phyloP scores from a whole-genome alignment of 73 alveolate genomes.

The Tetrahymena thermophila region DNA sequence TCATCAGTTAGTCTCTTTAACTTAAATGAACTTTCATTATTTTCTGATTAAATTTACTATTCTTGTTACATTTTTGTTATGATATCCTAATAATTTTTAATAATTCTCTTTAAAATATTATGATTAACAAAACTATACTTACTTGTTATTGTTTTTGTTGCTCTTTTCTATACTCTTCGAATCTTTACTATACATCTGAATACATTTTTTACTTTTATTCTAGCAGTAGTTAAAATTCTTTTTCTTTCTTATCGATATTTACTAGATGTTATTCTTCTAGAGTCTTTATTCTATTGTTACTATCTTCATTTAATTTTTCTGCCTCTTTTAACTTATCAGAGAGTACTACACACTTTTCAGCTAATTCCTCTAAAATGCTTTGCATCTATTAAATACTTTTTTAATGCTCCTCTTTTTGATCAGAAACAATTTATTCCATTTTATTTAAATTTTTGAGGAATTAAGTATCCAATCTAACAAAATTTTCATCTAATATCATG shows the following conservation, averaged over 20 bases:
- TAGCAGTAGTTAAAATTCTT: not conserved
- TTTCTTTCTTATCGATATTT: not conserved
- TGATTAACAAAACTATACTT: not conserved
- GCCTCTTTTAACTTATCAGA: not conserved
- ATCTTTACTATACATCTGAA: not conserved
- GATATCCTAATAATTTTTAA: not conserved
- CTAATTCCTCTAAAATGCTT: not conserved
- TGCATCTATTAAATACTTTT: not conserved
- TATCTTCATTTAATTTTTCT: not conserved
- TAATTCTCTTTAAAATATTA: no score
- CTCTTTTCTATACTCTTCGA: not conserved
- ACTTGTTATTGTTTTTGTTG: not conserved
- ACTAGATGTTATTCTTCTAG: not conserved
- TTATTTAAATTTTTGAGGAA: not conserved
- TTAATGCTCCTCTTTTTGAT: not conserved
- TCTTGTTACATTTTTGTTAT: not conserved
- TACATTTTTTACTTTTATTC: not conserved
- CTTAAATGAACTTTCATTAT: not conserved
- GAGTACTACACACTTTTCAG: not conserved
- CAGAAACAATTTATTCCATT: not conserved
- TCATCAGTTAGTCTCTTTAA: not conserved
- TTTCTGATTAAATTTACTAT: not conserved
- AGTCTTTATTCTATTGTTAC: not conserved
- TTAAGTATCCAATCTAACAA: not conserved
- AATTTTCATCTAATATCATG: not conserved